Base-by-base conservation (phyloP, 140 eudicot genomes). In the Bidens hawaiensis region DNA sequence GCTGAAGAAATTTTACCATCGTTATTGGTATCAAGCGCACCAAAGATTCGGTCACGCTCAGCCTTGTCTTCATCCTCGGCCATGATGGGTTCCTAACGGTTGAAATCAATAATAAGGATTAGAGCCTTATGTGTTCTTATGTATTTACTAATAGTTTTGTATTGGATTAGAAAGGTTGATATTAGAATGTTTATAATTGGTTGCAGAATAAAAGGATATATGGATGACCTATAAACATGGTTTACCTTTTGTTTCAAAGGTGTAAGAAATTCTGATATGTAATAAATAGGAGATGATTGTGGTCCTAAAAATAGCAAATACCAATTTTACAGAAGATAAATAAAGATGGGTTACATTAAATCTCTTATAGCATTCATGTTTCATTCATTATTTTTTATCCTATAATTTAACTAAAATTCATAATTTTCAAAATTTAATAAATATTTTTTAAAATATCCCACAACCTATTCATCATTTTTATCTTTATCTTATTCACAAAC, bases 1-100 rank as follows among this genome's bases (percentile, higher is more conserved):
- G 65, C 16, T 6, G 94, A 25, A 1, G 96, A 85, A 54, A 88
- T 82, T 41, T 88, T 64, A 2, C 94, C 96, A 4, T 88, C 96
- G 7, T 94, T 94, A 51, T 89, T 78, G 40, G 78, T 68, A 62
- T 89, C 97, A 22, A 83, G 85, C 27, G 71, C 75, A 69, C 83
- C 83, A 77, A 89, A 89, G 51, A 89, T 79, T 5, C 76, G 62
- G 72, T 89, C 97, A 5, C 88, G 75, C 49, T 78, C 87, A 2
- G 75, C 89, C 42, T 67, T 69, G 51, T 82, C 94, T 21, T 74
- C 85, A 5, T 62, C 82, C 27, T 62, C 82, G 16, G 76, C 90
- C 84, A 79, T 77, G 52, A 51, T 66, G 10, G 67, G n/a, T 55
- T 51, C 23, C 52, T 22, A 41, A 53, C 26, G 18, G 62, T 40